These are phyloP conservation scores for Dioscorea dumetorum DNA, from an alignment of 106 monocot genomes.

Conservation along the genomic window DNA sequence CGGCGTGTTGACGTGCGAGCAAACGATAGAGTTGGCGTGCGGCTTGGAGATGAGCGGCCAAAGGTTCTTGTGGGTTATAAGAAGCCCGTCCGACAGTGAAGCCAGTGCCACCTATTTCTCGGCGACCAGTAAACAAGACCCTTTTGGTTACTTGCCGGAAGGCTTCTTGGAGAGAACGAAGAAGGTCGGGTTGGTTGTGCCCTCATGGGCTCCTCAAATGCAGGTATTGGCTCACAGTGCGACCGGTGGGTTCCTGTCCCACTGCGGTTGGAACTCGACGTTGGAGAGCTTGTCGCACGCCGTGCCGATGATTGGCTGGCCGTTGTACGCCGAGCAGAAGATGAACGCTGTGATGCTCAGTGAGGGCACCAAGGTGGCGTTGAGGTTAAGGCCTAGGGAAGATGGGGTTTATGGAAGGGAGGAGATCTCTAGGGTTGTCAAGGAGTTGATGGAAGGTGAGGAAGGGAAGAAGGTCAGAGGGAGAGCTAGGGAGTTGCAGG, in stretches of 20 bases:
- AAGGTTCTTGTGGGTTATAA: conserved; percentile 54
- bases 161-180: conserved; percentile 53
- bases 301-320: conserved; percentile 78
- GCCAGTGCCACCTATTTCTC: conserved; percentile 15
- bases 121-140: conserved; percentile 4
- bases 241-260: conserved; percentile 24
- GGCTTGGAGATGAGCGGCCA: conserved; percentile 47
- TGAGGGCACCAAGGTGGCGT: conserved; percentile 26
- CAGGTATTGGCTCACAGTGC: conserved; percentile 42
- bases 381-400: conserved; percentile 9
- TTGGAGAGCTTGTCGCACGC: conserved; percentile 50
- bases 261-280: conserved; percentile 36
- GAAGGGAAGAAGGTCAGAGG: conserved; percentile 25
- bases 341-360: conserved; percentile 62
- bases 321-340: conserved; percentile 72
- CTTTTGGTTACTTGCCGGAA: conserved; percentile 28
- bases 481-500: conserved; percentile 23
- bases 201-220: conserved; percentile 55
- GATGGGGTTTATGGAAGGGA: conserved; percentile 26
- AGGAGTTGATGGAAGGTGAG: conserved; percentile 51
- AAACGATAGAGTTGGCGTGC: conserved; percentile 35
- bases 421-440: conserved; percentile 37
- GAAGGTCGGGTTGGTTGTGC: conserved; percentile 35
- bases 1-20: conserved; percentile 36
- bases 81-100: conserved; percentile 13